Percentiles rank a stretch among this genome's conserved stretches.
Evolutionary conservation across 768 basidiomycete genomes (phyloP).

Genomic region (Rhodosporidiobolus sp.): DNA sequence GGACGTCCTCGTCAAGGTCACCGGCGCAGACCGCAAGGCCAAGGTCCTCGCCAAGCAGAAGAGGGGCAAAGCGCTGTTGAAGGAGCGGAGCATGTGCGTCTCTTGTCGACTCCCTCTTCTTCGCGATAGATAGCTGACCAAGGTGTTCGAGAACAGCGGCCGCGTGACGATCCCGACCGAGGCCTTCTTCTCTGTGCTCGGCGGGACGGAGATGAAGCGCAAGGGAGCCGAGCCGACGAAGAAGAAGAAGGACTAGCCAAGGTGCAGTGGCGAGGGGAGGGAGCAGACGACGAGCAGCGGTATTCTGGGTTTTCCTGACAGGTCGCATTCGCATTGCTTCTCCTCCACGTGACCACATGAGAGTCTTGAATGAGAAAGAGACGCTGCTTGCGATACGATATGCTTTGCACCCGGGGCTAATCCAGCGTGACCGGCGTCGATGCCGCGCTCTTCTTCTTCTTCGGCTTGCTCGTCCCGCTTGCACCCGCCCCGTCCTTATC

Average conservation of each 20-base stretch:
- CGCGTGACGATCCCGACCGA: slow-evolving; percentile 69
- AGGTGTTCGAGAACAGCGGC: slow-evolving; percentile 22
- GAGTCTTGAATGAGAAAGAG: too few species aligned
- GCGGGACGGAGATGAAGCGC: slow-evolving; percentile 42
- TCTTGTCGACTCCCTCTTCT: too few species aligned
- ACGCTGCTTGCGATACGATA: too few species aligned
- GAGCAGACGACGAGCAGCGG: too few species aligned
- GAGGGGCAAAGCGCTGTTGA: slow-evolving; percentile 84
- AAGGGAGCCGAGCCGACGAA: slow-evolving; percentile 29
- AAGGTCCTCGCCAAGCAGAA: slow-evolving; percentile 66
- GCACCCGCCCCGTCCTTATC: not conserved
- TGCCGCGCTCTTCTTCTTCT: not conserved
- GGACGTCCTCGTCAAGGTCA: slow-evolving; percentile 76
- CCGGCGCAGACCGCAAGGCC: slow-evolving; percentile 44
- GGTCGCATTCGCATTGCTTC: not conserved
- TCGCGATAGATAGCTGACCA: too few species aligned
- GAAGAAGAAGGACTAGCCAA: slow-evolving; percentile 25
- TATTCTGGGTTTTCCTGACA: too few species aligned
- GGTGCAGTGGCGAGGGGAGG: too few species aligned
- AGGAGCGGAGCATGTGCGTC: slow-evolving; percentile 65
- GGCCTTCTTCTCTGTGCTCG: slow-evolving; percentile 86
- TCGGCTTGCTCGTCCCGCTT: not conserved
- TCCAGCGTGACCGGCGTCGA: not conserved
- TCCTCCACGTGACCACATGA: too few species aligned
- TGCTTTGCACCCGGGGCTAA: not conserved